These are phyloP conservation scores for Ganoderma resinaceum DNA, from an alignment of 1,284 basidiomycete species.

Conservation along the genomic window DNA sequence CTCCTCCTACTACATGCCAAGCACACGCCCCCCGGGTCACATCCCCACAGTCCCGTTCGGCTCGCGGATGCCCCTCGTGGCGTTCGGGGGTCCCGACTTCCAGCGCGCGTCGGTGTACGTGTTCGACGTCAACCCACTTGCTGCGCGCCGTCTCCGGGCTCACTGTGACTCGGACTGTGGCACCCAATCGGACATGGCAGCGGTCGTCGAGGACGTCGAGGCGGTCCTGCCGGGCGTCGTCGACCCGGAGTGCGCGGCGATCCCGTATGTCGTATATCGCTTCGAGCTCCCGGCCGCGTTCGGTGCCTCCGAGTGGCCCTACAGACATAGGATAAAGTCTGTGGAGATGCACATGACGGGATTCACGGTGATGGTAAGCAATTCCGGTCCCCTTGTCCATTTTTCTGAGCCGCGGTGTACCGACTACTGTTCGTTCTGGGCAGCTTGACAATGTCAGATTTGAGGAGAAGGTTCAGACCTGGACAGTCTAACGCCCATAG, in stretches of 20 bases:
- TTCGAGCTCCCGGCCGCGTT: not conserved
- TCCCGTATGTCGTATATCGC: not conserved
- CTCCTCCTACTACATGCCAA: too few relatives aligned
- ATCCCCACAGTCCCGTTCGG: not conserved
- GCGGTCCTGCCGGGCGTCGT: not conserved
- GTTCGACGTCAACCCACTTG: not conserved
- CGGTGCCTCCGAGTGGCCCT: not conserved
- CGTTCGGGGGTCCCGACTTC: not conserved
- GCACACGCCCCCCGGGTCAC: too few relatives aligned
- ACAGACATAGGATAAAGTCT: not conserved
- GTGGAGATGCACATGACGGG: not conserved
- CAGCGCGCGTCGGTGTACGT: not conserved
- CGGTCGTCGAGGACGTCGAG: not conserved
- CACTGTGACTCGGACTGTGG: too few relatives aligned
- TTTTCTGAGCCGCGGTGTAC: not conserved
- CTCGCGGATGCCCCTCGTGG: not conserved
- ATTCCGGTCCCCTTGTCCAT: not conserved
- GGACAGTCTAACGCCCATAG: not conserved
- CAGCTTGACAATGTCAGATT: too few relatives aligned
- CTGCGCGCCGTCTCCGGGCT: not conserved
- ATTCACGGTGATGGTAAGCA: not conserved
- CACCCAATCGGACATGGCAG: too few relatives aligned
- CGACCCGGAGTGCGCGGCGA: not conserved
- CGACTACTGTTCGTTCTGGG: not conserved
- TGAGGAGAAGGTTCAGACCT: not conserved